These are phyloP conservation scores for Blastocystis sp. DNA, from an alignment of 352 stramenopile genomes.

Conservation along the genomic window DNA sequence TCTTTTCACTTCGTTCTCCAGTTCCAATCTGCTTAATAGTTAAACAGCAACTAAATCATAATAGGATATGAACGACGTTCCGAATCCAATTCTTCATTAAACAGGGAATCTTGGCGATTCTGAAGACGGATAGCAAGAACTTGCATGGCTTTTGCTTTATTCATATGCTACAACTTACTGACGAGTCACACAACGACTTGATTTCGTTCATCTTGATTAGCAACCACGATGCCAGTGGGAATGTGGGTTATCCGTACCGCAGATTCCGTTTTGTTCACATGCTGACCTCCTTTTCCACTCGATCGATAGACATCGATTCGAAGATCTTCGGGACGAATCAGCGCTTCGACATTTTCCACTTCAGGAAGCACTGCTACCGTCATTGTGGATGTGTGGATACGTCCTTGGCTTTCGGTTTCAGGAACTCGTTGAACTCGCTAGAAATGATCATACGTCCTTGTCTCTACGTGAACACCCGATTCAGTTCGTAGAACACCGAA, in stretches of 20 bases:
- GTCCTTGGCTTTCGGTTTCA: conserved; percentile 80
- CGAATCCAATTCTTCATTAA: not conserved
- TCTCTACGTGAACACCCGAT: conserved; percentile 80
- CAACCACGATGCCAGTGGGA: conserved; percentile 83
- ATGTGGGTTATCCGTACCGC: conserved; percentile 91
- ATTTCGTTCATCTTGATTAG: conserved; percentile 65
- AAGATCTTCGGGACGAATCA: conserved; percentile 85
- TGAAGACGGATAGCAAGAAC: conserved; percentile 88
- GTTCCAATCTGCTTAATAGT: conserved; percentile 83
- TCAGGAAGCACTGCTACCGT: conserved; percentile 92
- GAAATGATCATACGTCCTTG: not conserved
- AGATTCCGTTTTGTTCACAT: conserved; percentile 98
- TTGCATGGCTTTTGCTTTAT: conserved; percentile 95
- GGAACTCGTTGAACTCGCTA: conserved; percentile 88
- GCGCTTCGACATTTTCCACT: conserved; percentile 76
- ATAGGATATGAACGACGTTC: conserved; percentile 39
- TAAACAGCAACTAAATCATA: conserved; percentile 68
- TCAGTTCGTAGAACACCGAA: conserved; percentile 97
- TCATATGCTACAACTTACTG: conserved; percentile 77
- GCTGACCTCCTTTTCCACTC: conserved; percentile 89
- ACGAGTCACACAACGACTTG: conserved; percentile 56
- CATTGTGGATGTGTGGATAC: conserved; percentile 92
- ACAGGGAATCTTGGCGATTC: conserved; percentile 74
- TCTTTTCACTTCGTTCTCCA: conserved; percentile 87
- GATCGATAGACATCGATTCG: conserved; percentile 92